phyloP scores from a whole-genome alignment of 1,139 yeast genomes.

The Protomyces gravidus region DNA sequence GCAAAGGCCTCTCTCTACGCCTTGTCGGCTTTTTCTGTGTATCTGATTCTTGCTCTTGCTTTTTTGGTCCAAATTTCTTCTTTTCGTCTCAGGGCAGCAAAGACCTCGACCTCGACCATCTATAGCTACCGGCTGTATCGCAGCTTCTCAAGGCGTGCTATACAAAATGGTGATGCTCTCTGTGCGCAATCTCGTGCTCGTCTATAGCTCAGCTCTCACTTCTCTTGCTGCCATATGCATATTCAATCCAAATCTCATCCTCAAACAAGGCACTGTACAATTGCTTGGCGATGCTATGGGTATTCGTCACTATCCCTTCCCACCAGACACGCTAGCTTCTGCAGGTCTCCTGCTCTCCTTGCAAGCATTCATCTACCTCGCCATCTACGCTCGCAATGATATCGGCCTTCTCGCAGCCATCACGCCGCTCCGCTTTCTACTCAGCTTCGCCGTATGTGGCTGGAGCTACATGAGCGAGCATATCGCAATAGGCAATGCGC shows the following conservation, averaged over 20 bases:
- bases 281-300: slow-evolving; percentile 15
- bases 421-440: slow-evolving; percentile 15
- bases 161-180: slow-evolving; percentile 13
- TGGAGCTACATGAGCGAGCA: slow-evolving; percentile 9
- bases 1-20: too few relatives aligned
- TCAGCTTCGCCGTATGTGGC: slow-evolving; percentile 10
- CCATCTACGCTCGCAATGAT: slow-evolving; percentile 16
- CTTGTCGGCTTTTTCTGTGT: too few relatives aligned
- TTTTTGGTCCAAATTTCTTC: neutral
- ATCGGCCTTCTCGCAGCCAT: slow-evolving; percentile 15
- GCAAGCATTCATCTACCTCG: slow-evolving; percentile 10
- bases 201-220: slow-evolving; percentile 18
- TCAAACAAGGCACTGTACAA: slow-evolving; percentile 21
- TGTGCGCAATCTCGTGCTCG: slow-evolving; percentile 6
- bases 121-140: too few relatives aligned
- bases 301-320: slow-evolving; percentile 19
- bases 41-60: neutral
- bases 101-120: neutral
- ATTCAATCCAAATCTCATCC: slow-evolving; percentile 7
- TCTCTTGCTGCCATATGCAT: slow-evolving; percentile 20
- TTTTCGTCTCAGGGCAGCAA: neutral
- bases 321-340: slow-evolving; percentile 7
- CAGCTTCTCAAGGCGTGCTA: too few relatives aligned
- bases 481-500: slow-evolving; percentile 13
- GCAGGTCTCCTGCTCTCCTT: slow-evolving; percentile 18